Base-by-base conservation (phyloP, 768 basidiomycete genomes). In the Amanita exitialis region DNA sequence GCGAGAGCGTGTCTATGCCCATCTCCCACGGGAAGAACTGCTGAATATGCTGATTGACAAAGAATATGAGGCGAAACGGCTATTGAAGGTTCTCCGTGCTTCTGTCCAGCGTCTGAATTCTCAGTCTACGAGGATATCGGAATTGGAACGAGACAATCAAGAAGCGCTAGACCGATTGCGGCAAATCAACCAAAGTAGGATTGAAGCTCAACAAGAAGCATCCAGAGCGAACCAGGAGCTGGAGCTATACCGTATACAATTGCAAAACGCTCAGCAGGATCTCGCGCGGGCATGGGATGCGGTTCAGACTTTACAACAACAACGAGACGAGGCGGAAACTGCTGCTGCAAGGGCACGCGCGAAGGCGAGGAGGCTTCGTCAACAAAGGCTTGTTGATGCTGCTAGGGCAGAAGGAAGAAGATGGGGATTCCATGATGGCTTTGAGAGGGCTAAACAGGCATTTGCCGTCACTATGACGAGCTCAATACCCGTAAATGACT, bases 371-470 rank as follows among this genome's bases (percentile, higher is more conserved):
- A 69, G 70, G 57, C 56, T 81, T 43, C 72, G 69, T 7, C 75
- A 78, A 56, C 73, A 79, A 52, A 67, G 72, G 12, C 56, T 80
- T 38, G 64, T 82, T 16, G 69, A 76, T 48, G 54, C 65, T 42
- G 82, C 82, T 1, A 69, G 75, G 49, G 79, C 82, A 50, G 79
- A 83, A 57, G 82, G 82, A 3, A 68, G 80, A 49, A 71, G 64
- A 61, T 57, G 63, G 62, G 64, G 82, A 57, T 63, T 76, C 66
- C 65, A 75, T 64, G 70, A 74, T 68, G 69, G 82, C 56, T 47
- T 72, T 69, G 60, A 62, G 51, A 65, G 66, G 42, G 71, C 69
- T 2, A 63, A 64, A 20, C 56, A 64, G 20, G 68, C 71, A 52
- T 55, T 61, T 27, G 50, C 51, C 30, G 20, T 34, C 28, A 28